A percentile compares a stretch with the other conserved stretches of the same genome.
These are phyloP conservation scores for Chrysanthemum lavandulifolium DNA, from an alignment of 129 eudicot species.

Conservation along the genomic window DNA sequence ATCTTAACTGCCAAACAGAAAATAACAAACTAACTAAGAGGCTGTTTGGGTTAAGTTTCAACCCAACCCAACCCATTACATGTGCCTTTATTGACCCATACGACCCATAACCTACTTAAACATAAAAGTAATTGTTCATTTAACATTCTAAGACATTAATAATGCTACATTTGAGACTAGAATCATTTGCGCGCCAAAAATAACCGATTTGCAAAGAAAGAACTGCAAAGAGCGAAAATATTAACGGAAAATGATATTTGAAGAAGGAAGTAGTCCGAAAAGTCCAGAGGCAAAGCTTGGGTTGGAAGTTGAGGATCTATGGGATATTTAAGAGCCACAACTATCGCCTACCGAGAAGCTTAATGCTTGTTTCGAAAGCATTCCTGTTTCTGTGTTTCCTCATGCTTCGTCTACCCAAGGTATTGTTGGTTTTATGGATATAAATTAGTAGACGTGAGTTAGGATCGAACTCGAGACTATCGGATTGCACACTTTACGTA, in stretches of 20 bases:
- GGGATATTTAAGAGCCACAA: conserved; percentile 85
- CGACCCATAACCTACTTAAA: too few relatives aligned
- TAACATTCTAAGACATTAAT: too few relatives aligned
- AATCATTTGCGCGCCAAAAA: conserved; percentile 20
- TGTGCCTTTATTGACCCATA: too few relatives aligned
- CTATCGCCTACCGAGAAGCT: conserved; percentile 88
- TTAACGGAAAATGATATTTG: conserved; percentile 30
- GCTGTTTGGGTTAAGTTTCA: too few relatives aligned
- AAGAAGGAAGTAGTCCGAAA: conserved; percentile 51
- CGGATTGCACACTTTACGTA: too few relatives aligned
- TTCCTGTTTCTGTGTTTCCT: conserved; percentile 88
- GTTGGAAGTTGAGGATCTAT: conserved; percentile 76
- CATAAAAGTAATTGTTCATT: too few relatives aligned
- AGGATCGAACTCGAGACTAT: too few relatives aligned
- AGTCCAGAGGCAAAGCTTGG: conserved; percentile 94
- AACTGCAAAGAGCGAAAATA: background rate
- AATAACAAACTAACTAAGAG: too few relatives aligned
- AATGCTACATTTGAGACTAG: background rate
- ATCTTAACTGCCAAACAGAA: too few relatives aligned
- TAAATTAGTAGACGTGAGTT: too few relatives aligned
- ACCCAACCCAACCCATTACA: too few relatives aligned
- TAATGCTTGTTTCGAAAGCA: conserved; percentile 86
- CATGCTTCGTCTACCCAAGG: conserved; percentile 73
- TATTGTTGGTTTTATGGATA: background rate
- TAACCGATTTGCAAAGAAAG: conserved; percentile 22